phyloP scores from a whole-genome alignment of 257 asterid species.

The Linaria vulgaris region DNA sequence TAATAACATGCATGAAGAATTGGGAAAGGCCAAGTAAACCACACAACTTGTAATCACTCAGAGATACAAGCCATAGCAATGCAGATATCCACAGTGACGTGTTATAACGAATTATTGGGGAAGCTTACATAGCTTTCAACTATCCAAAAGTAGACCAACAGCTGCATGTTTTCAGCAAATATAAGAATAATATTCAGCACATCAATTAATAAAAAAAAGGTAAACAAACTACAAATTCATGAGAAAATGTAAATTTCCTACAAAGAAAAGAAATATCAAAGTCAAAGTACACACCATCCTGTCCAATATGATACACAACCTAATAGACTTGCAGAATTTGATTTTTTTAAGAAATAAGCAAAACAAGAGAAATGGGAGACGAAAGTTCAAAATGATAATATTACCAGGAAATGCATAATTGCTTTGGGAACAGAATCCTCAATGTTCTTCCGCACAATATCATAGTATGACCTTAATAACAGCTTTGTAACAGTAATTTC shows the following conservation, averaged over 20 bases:
- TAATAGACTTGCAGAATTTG: no score
- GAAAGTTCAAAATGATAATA: neutral
- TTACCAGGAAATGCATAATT: conserved; percentile 95
- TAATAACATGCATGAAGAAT: neutral
- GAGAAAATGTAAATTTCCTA: neutral
- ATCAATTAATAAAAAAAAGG: neutral
- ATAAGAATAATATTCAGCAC: neutral
- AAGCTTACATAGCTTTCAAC: neutral
- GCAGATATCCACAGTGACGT: no score
- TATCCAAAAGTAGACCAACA: neutral
- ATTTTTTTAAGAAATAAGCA: neutral
- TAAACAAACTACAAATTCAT: neutral
- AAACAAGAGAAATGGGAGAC: neutral
- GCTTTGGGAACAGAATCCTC: conserved; percentile 88
- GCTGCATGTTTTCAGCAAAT: neutral
- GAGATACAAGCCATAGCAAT: no score
- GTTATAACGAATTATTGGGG: neutral
- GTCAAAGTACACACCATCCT: neutral
- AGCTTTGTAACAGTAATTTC: conserved; percentile 73
- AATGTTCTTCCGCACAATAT: conserved; percentile 76
- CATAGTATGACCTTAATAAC: conserved; percentile 76
- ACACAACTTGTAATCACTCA: no score
- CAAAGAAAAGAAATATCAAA: neutral
- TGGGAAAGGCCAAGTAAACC: no score
- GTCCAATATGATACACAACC: neutral